Base-by-base conservation (phyloP, 805 yeast genomes). In the Kurtzmaniella cleridarum region DNA sequence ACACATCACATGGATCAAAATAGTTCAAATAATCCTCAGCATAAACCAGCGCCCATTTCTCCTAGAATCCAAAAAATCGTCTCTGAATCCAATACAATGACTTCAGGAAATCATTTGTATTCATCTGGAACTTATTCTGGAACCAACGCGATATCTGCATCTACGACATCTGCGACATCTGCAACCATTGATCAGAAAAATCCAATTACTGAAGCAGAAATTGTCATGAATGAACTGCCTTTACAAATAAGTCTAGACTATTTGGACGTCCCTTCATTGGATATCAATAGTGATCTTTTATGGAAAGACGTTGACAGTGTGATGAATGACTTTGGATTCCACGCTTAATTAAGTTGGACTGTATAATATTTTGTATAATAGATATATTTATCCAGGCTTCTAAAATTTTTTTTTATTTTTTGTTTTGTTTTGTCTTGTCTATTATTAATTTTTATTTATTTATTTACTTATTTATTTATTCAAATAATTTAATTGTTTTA, bases 271-370 rank as follows among this genome's bases (percentile, higher is more conserved):
- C 74, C 66, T 43, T 52, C 62, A 8, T 63, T 74, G 58, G 77
- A 71, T 29, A 45, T 62, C 41, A 79, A 75, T 48, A 70, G 75
- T 17, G 84, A 76, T 36, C 48, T 75, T 42, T 63, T 79, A 16
- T 81, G 84, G 89, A 84, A 81, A 53, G 95, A 88, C 54, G 90
- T 88, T 23, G 95, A 87, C 47, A 71, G 86, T 35, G 84, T 88
- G 41, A 86, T 88, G 95, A 86, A 84, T 54, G 95, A 87, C 54
- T 88, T 87, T 61, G 96, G 96, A 4, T 88, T 88, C 65, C 86
- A 84, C 47, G 79, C 87, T 3, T 71, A 43, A 42, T 41, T 36
- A 36, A 10, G 24, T 26, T 12, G n/a, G 10, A 20, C 5, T 15
- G 30, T 34, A 30, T 39, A 39, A 5, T 30, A 29, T 30, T n/a